Percentiles rank a stretch among this genome's conserved stretches.
Evolutionary conservation across 2,329 filamentous ascomycete species (phyloP).

Genomic region (Neonectria neomacrospora): DNA sequence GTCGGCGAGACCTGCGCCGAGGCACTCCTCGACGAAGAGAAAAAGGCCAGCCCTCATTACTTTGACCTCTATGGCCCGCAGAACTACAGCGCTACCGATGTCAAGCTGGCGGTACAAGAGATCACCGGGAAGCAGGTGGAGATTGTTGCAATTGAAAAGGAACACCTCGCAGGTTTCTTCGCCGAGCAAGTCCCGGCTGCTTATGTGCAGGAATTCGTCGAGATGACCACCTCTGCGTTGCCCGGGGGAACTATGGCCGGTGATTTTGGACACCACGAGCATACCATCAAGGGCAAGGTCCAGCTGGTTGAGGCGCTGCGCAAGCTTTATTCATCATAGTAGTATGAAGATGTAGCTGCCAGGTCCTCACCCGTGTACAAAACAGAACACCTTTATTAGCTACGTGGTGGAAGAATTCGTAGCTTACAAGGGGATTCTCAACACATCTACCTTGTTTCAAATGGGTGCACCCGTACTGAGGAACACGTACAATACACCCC

Average conservation of each 20-base stretch:
- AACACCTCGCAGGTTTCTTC: constrained; percentile 41
- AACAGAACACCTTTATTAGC: too few species aligned
- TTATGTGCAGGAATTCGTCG: constrained; percentile 43
- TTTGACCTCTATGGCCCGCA: constrained; percentile 46
- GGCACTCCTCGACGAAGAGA: constrained; percentile 32
- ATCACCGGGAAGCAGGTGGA: constrained; percentile 42
- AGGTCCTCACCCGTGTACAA: too few species aligned
- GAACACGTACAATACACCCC: too few species aligned
- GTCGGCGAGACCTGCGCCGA: constrained; percentile 43
- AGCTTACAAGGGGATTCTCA: too few species aligned
- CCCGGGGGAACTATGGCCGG: constrained; percentile 41
- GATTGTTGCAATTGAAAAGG: constrained; percentile 37
- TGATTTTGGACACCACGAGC: constrained; percentile 40
- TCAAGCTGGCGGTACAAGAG: constrained; percentile 44
- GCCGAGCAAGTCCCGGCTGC: constrained; percentile 35
- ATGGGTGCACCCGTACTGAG: too few species aligned
- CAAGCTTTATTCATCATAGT: constrained; percentile 3
- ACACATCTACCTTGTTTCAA: too few species aligned
- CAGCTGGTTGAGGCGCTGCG: constrained; percentile 43
- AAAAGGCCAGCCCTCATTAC: constrained; percentile 26
- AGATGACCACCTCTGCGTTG: constrained; percentile 41
- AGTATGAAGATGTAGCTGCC: too few species aligned
- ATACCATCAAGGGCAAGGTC: constrained; percentile 39
- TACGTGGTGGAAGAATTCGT: too few species aligned
- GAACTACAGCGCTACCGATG: constrained; percentile 44